A percentile compares a stretch with the other conserved stretches of the same genome.
Conservation (phyloP, 106 monocot genomes). For the Apostasia ramifera region DNA sequence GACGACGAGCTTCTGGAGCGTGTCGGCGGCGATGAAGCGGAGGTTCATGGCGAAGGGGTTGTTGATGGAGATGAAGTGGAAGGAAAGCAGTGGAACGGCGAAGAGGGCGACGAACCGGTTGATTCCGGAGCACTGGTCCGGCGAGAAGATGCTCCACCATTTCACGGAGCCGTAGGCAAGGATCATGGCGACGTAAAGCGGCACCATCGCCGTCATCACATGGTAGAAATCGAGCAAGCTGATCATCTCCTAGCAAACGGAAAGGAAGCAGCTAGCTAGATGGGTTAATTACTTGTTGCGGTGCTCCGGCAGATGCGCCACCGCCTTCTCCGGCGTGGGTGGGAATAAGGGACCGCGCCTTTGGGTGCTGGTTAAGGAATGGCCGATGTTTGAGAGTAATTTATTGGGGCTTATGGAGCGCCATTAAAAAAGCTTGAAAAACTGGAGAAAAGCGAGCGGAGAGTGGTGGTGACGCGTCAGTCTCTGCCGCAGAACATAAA, state of each 20-base stretch:
- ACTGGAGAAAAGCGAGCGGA: not conserved
- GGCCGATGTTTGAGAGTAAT: not conserved
- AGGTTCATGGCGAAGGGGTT: constrained; percentile 54
- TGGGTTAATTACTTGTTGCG: not conserved
- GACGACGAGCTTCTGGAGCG: constrained; percentile 63
- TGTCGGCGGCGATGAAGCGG: constrained; percentile 56
- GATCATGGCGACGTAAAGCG: constrained; percentile 54
- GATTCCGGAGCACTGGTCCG: constrained; percentile 53
- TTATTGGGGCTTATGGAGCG: not conserved
- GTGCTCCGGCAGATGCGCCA: not conserved
- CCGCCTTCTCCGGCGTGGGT: too few relatives aligned
- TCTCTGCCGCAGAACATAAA: not conserved
- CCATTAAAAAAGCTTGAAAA: not conserved
- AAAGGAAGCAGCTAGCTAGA: not conserved
- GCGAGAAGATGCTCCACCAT: constrained; percentile 58
- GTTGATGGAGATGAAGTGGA: constrained; percentile 63
- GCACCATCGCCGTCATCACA: constrained; percentile 54
- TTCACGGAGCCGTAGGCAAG: constrained; percentile 54
- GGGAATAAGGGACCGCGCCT: too few relatives aligned
- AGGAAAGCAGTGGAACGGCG: constrained; percentile 58
- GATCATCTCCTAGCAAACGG: constrained; percentile 15
- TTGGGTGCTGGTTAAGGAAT: too few relatives aligned
- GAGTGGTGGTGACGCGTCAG: constrained; percentile 6
- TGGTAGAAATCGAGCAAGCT: constrained; percentile 37
- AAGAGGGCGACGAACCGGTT: constrained; percentile 59